phyloP scores from a whole-genome alignment of 1,139 yeast species.

The Yamadazyma triangularis region DNA sequence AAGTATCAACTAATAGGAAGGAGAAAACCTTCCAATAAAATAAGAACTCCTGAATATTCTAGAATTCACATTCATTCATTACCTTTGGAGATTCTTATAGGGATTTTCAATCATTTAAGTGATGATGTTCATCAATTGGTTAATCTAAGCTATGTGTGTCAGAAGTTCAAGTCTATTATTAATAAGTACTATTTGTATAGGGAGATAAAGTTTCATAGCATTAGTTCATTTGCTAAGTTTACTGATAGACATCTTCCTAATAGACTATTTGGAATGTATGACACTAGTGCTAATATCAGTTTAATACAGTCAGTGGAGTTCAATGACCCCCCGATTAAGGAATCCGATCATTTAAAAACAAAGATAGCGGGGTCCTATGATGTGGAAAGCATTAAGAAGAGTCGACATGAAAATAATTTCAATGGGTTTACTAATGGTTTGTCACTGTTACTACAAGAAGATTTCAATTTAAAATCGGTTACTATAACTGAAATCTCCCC shows the following conservation, averaged over 20 bases:
- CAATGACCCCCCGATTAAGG: conserved; percentile 31
- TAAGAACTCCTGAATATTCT: conserved; percentile 18
- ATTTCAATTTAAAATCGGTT: conserved; percentile 27
- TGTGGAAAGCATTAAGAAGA: conserved; percentile 20
- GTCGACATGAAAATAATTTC: conserved; percentile 17
- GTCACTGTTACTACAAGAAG: conserved; percentile 22
- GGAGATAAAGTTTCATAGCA: conserved; percentile 20
- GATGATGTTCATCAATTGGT: conserved; percentile 17
- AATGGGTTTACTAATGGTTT: conserved; percentile 24
- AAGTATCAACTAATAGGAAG: conserved; percentile 39
- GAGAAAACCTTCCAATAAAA: conserved; percentile 18
- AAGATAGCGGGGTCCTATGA: conserved; percentile 38
- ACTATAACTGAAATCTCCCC: conserved; percentile 45
- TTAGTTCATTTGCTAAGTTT: conserved; percentile 28
- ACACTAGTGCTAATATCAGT: conserved; percentile 28
- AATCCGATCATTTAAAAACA: conserved; percentile 19
- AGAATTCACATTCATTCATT: conserved; percentile 29
- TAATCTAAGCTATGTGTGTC: conserved; percentile 30
- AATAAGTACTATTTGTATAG: conserved; percentile 35
- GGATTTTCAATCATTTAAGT: conserved; percentile 24
- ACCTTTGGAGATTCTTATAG: conserved; percentile 38
- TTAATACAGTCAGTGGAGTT: conserved; percentile 23
- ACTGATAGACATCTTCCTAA: conserved; percentile 22
- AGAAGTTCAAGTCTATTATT: conserved; percentile 30
- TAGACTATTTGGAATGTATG: conserved; percentile 17